Conservation (phyloP, 192 early-diverging fungal genomes). For the Entomortierella beljakovae region DNA sequence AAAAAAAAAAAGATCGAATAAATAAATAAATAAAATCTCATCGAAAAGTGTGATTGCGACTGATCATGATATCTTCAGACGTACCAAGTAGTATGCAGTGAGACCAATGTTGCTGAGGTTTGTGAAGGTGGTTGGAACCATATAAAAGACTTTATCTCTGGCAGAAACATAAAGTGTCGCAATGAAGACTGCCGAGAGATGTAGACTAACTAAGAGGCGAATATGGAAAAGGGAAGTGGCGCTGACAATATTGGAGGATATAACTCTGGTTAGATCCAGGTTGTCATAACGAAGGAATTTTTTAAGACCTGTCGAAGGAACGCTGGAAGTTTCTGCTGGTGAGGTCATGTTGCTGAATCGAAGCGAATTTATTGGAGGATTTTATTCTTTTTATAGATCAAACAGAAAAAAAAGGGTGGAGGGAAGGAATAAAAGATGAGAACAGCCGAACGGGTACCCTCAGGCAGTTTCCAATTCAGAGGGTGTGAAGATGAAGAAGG, state of each 20-base stretch:
- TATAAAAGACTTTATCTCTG: conserved; percentile 47
- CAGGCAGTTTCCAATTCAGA: too few relatives aligned
- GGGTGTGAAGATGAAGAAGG: background rate
- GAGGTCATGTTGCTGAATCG: background rate
- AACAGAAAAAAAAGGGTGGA: too few relatives aligned
- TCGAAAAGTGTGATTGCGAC: background rate
- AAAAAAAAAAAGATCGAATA: background rate
- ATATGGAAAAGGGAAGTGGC: conserved; percentile 16
- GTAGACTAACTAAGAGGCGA: conserved; percentile 23
- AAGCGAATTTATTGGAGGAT: too few relatives aligned
- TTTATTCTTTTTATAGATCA: too few relatives aligned
- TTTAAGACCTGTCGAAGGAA: background rate
- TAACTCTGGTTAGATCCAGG: conserved; percentile 22
- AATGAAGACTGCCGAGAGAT: conserved; percentile 39
- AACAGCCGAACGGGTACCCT: background rate
- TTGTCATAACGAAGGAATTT: conserved; percentile 30
- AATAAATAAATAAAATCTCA: background rate
- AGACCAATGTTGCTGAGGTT: conserved; percentile 52
- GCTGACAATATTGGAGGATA: conserved; percentile 40
- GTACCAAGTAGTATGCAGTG: conserved; percentile 49
- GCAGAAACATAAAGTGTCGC: conserved; percentile 49
- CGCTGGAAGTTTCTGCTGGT: background rate
- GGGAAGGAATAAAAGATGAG: too few relatives aligned
- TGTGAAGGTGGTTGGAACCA: conserved; percentile 51
- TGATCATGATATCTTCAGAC: background rate